Percentiles rank a stretch among this genome's conserved stretches.
Evolutionary conservation across 2,329 filamentous ascomycete genomes (phyloP).

Genomic region (Knufia fluminis): DNA sequence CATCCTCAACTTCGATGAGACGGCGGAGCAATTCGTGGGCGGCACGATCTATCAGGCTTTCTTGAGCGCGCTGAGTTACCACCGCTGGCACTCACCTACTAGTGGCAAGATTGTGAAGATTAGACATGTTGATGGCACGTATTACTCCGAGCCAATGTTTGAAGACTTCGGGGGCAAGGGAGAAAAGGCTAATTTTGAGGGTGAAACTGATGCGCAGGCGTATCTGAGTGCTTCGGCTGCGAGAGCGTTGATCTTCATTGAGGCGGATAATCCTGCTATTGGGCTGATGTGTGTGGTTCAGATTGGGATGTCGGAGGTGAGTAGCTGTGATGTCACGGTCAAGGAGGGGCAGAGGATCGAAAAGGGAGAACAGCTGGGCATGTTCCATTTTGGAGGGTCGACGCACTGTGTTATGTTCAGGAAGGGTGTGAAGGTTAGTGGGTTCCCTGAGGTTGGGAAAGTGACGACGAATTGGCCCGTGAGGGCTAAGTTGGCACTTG

Average conservation of each 20-base stretch:
- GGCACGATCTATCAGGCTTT: constrained; percentile 65
- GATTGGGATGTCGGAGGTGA: neutral
- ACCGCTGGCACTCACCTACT: constrained; percentile 62
- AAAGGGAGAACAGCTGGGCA: constrained; percentile 49
- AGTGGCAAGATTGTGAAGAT: constrained; percentile 51
- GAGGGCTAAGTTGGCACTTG: constrained; percentile 31
- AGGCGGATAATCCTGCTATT: constrained; percentile 58
- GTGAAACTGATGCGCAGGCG: constrained; percentile 44
- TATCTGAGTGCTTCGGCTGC: constrained; percentile 62
- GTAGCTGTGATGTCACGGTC: constrained; percentile 38
- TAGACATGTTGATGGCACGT: constrained; percentile 54
- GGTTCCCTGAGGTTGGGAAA: constrained; percentile 25
- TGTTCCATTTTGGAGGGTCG: constrained; percentile 27
- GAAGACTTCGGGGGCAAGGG: constrained; percentile 32
- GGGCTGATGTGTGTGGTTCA: constrained; percentile 55
- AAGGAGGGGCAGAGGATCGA: constrained; percentile 55
- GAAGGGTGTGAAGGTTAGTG: constrained; percentile 32
- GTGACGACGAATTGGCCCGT: constrained; percentile 7
- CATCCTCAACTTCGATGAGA: constrained; percentile 51
- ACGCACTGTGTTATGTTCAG: constrained; percentile 61
- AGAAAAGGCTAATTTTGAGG: constrained; percentile 24
- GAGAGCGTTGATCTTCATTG: constrained; percentile 59
- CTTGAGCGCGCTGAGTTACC: constrained; percentile 57
- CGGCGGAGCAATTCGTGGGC: constrained; percentile 48
- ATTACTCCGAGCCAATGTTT: constrained; percentile 54